Base-by-base conservation (phyloP, 2,329 filamentous ascomycete genomes). In the Cladophialophora immunda region DNA sequence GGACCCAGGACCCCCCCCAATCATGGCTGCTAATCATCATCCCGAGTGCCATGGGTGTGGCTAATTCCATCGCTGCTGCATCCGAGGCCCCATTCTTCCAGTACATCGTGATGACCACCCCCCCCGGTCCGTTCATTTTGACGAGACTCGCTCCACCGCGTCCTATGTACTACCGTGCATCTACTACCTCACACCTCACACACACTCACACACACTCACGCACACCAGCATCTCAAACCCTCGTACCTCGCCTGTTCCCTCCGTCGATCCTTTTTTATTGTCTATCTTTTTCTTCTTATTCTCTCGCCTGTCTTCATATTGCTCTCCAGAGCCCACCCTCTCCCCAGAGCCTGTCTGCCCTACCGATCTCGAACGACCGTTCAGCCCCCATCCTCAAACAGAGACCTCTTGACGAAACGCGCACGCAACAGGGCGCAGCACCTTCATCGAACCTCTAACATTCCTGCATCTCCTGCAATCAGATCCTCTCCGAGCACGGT, bases 341-440 rank as follows among this genome's bases (percentile, higher is more conserved):
- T 52, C 30, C 25, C 27, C 2, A 50, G 19, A 50, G 19, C 45
- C 38, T 41, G 38, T 41, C 38, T 41, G 38, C 38, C 13, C 55
- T 27, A 8, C n/a, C 50, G 47, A 30, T 56, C 50, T 50, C 47
- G 38, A 54, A 34, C 38, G n/a, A 19, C 53, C 22, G 30, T 19
- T 38, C 57, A 54, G 52, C 59, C 34, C 58, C 45, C 45, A 50
- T 25, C 45, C 45, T 50, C 45, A 19, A 50, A 11, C 45, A 50
- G 54, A 57, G 58, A 45, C 30, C 59, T 38, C 61, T 30, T 36
- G 54, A 56, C 19, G 27, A 22, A n/a, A 64, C 66, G 58, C 68
- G 68, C 66, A 70, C 57, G 56, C 63, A 64, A 38, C 22, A 65
- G 64, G 68, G 68, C 68, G 68, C 68, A 70, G 68, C 68, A 70